Base-by-base conservation (phyloP, 2,329 filamentous ascomycete species). In the Hypoxylon sp. region DNA sequence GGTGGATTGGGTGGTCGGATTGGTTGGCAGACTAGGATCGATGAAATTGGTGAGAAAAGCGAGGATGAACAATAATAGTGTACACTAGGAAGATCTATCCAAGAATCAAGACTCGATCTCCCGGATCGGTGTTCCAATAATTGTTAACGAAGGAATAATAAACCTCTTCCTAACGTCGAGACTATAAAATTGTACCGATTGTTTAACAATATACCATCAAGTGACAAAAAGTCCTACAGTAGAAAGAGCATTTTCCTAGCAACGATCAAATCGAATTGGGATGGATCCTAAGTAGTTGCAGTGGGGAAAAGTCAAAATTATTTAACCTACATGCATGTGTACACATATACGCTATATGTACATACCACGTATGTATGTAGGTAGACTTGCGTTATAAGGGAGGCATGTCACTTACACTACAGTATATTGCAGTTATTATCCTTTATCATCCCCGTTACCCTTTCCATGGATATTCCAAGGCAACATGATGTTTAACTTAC, bases 41-140 rank as follows among this genome's bases (percentile, higher is more conserved):
- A 67, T 31, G 48, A 63, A 70, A 73, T 71, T 73, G 67, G 67
- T 50, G 29, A 31, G 22, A 42, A 57, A 54, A 42, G 22, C 55
- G 59, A 66, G 50, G 48, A 59, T 61, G 31, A 60, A 55, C 26
- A 50, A 11, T 31, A n/a, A 9, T 22, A 31, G 6, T 31, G 29
- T 9, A 31, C 29, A 31, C 29, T 31, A 17, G 26, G 19, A 14
- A 58, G 35, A 55, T 35, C 26, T 64, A 47, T 22, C 33, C 33
- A 24, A 26, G 19, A 37, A 17, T 19, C 31, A 24, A 19, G 22
- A 22, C 37, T n/a, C n/a, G 13, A 37, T 24, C 22, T 9, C 11
- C 31, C 5, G 39, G 22, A 29, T 26, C 19, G 14, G 14, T 1
- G n/a, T n/a, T 14, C 26, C 3, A 24, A 35, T 58, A n/a, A 46